Base-by-base conservation (phyloP, 768 basidiomycete species). In the Lactifluus subvellereus region DNA sequence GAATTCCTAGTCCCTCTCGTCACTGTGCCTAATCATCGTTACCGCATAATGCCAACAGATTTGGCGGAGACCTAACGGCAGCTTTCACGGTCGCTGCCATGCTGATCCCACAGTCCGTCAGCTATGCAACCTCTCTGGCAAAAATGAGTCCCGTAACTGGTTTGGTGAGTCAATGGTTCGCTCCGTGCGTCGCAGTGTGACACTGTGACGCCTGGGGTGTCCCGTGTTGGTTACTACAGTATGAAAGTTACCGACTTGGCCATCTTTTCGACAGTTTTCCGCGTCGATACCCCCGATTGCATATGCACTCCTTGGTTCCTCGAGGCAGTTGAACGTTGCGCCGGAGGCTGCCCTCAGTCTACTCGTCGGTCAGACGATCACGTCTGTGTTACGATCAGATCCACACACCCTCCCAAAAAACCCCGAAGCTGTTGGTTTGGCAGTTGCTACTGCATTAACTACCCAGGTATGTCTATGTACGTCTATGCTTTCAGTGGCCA, bases 251-350 rank as follows among this genome's bases (percentile, higher is more conserved):
- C 57, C 54, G 18, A 59, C 27, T 16, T 10, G 9, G 43, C 13
- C 37, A n/a, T 35, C 18, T 35, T 6, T 18, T 37, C n/a, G 37
- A 30, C 69, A 94, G 89, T 90, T 89, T 68, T 86, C 91, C 6
- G 88, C 93, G 14, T 84, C 91, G 8, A 84, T 98, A 60, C 93
- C 94, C 7, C 88, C 88, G 13, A 82, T 95, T n/a, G 76, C 89
- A 11, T 98, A 97, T 72, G 91, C 90, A 6, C 77, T 96, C n/a
- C 80, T 97, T 4, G 95, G 95, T 18, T 91, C 89, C 30, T 94
- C 85, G 11, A 79, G 84, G 33, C 89, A 89, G 66, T 81, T 91
- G 9, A 91, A 87, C 66, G 89, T 91, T 43, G 92, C 88, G 3
- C 89, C 95, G 2, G 94, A 98, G 71, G 94, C 95, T 1, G 86